Conservation (phyloP, 495 filamentous ascomycete species). For the Coniosporium apollinis region DNA sequence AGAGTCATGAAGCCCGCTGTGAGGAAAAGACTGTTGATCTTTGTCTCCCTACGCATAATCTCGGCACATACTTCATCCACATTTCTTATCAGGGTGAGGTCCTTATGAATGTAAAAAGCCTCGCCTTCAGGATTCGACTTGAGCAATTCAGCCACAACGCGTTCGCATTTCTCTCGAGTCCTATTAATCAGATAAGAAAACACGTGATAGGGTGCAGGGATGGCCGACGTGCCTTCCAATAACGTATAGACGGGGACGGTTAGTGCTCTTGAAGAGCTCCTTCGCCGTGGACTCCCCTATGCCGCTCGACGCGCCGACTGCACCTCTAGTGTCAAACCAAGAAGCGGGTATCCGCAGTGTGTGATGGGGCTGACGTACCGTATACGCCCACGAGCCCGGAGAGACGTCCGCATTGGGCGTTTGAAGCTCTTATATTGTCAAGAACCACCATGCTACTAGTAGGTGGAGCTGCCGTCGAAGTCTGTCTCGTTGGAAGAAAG, state of each 20-base stretch:
- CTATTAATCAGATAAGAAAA: conserved; percentile 1
- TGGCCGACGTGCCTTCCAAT: conserved; percentile 16
- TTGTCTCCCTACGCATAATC: conserved; percentile 36
- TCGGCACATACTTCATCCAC: conserved; percentile 45
- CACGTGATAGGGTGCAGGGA: background rate
- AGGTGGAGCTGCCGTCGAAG: too few species aligned
- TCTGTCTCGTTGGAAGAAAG: too few species aligned
- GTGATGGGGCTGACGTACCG: too few species aligned
- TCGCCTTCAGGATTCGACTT: conserved; percentile 30
- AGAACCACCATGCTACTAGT: too few species aligned
- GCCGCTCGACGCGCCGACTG: conserved; percentile 28
- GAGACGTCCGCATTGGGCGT: too few species aligned
- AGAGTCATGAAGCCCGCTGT: conserved; percentile 29
- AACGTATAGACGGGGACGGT: conserved; percentile 23
- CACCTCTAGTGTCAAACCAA: too few species aligned
- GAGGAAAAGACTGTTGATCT: conserved; percentile 46
- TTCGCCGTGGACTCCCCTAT: conserved; percentile 27
- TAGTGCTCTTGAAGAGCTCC: conserved; percentile 23
- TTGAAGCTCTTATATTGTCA: too few species aligned
- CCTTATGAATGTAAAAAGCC: conserved; percentile 38
- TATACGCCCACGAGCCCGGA: too few species aligned
- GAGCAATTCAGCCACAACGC: conserved; percentile 17
- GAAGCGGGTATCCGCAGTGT: too few species aligned
- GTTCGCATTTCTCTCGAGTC: conserved; percentile 9
- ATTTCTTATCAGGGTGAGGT: conserved; percentile 37